Conservation (phyloP, 2,329 filamentous ascomycete genomes). For the Colletotrichum australisinense region DNA sequence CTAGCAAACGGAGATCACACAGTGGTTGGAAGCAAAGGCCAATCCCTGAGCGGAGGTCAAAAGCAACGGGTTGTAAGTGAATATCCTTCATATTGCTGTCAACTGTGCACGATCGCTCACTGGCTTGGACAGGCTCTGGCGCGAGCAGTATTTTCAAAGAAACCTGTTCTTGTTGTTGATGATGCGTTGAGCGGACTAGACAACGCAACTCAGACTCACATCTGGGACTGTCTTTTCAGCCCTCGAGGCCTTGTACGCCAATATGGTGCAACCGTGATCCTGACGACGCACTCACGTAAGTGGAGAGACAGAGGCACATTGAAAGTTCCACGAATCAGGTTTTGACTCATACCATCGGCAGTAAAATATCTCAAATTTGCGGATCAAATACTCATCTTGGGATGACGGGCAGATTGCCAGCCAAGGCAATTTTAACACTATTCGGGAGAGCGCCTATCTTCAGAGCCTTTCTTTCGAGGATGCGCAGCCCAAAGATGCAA, state of each 20-base stretch:
- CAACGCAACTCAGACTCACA: conserved; percentile 52
- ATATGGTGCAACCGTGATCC: conserved; percentile 43
- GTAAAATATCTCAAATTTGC: conserved; percentile 4
- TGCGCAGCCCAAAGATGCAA: not conserved
- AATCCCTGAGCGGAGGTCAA: conserved; percentile 49
- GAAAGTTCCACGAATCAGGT: not conserved
- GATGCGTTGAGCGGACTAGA: conserved; percentile 55
- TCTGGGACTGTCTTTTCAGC: conserved; percentile 53
- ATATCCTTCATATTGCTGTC: not conserved
- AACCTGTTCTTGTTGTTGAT: conserved; percentile 49
- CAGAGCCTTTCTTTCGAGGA: conserved; percentile 4
- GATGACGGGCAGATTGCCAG: conserved; percentile 5
- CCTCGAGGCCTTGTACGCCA: conserved; percentile 46
- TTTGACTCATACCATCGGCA: not conserved
- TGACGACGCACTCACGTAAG: conserved; percentile 49
- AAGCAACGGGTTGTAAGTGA: conserved; percentile 46
- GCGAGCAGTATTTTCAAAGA: conserved; percentile 47
- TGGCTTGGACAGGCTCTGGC: conserved; percentile 43
- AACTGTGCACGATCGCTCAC: not conserved
- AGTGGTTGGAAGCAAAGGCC: conserved; percentile 45
- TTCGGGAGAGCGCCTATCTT: conserved; percentile 5
- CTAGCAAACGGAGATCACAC: conserved; percentile 40
- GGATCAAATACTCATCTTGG: conserved; percentile 12
- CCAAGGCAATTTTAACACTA: not conserved
- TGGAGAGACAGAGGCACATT: conserved; percentile 31